phyloP scores from a whole-genome alignment of 2,329 filamentous ascomycete genomes.

The Cordyceps tenuipes region DNA sequence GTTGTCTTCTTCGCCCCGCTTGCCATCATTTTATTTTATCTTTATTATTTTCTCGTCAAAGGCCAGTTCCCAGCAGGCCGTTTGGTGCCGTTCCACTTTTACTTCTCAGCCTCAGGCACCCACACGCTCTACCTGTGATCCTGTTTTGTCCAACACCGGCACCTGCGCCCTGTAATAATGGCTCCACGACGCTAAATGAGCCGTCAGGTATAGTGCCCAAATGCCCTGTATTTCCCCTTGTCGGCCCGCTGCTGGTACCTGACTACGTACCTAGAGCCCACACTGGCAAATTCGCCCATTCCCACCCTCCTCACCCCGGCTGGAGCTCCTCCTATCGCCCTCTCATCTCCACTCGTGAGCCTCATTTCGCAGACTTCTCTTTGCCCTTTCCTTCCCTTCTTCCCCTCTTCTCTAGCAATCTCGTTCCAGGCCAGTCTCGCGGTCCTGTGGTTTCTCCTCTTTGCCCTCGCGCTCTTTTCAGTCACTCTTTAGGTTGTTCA shows the following conservation, averaged over 20 bases:
- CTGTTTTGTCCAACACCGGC: too few species aligned
- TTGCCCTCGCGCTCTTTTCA: conserved; percentile 1
- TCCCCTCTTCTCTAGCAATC: conserved; percentile 5
- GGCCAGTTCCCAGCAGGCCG: not conserved
- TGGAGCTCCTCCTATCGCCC: not conserved
- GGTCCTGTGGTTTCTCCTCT: conserved; percentile 6
- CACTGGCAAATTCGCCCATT: not conserved
- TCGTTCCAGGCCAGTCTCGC: conserved; percentile 11
- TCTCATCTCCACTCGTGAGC: conserved; percentile 1
- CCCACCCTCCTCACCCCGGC: not conserved
- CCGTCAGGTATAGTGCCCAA: not conserved
- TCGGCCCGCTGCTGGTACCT: conserved; percentile 5
- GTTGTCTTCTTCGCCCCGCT: not conserved
- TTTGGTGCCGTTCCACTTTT: conserved; percentile 3
- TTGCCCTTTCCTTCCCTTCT: not conserved
- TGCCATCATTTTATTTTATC: too few species aligned
- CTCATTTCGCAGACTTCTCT: not conserved
- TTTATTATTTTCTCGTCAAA: not conserved
- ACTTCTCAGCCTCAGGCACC: conserved; percentile 7
- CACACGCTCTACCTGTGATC: not conserved
- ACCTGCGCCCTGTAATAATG: not conserved
- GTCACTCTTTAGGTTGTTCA: conserved; percentile 10
- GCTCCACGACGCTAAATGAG: not conserved
- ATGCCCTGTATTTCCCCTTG: not conserved
- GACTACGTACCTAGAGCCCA: not conserved